These are phyloP conservation scores for Golovinomyces cichoracearum DNA, from an alignment of 2,329 filamentous ascomycete genomes.

Conservation along the genomic window DNA sequence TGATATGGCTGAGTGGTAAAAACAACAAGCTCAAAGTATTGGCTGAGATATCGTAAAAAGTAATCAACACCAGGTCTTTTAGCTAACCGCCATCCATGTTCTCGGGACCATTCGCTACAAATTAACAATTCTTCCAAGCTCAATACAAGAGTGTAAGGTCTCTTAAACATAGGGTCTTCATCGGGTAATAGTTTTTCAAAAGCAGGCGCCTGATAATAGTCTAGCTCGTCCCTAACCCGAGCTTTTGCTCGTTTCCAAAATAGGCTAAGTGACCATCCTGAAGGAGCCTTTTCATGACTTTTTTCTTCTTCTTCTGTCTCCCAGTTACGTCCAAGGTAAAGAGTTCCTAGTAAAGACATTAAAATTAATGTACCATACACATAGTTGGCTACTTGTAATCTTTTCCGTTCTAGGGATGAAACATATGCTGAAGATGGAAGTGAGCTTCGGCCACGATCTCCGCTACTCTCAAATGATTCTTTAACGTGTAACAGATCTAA, in stretches of 20 bases:
- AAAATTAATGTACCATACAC: constrained; percentile 37
- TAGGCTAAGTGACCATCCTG: constrained; percentile 47
- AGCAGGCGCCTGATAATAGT: constrained; percentile 87
- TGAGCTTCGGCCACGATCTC: constrained; percentile 33
- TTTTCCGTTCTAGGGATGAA: constrained; percentile 66
- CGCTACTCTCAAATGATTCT: constrained; percentile 16
- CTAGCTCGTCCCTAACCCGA: constrained; percentile 47
- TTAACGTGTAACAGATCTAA: constrained; percentile 25
- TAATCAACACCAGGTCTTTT: constrained; percentile 93
- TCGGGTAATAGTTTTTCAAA: constrained; percentile 83
- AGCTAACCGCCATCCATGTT: constrained; percentile 84
- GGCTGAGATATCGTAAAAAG: constrained; percentile 84
- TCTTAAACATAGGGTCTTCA: constrained; percentile 49
- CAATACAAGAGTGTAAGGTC: constrained; percentile 77
- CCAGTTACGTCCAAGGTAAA: constrained; percentile 75
- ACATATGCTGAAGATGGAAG: constrained; percentile 61
- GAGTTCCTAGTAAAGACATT: constrained; percentile 22
- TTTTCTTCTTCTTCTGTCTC: constrained; percentile 45
- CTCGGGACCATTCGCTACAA: constrained; percentile 79
- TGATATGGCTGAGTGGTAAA: constrained; percentile 74
- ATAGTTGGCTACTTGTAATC: constrained; percentile 49
- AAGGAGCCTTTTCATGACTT: constrained; percentile 42
- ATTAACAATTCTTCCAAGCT: constrained; percentile 83
- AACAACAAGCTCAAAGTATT: constrained; percentile 93
- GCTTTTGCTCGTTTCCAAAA: constrained; percentile 65